A percentile compares a stretch with the other conserved stretches of the same genome.
phyloP scores from a whole-genome alignment of 2,329 filamentous ascomycete species.

The Paraconiothyrium brasiliense region DNA sequence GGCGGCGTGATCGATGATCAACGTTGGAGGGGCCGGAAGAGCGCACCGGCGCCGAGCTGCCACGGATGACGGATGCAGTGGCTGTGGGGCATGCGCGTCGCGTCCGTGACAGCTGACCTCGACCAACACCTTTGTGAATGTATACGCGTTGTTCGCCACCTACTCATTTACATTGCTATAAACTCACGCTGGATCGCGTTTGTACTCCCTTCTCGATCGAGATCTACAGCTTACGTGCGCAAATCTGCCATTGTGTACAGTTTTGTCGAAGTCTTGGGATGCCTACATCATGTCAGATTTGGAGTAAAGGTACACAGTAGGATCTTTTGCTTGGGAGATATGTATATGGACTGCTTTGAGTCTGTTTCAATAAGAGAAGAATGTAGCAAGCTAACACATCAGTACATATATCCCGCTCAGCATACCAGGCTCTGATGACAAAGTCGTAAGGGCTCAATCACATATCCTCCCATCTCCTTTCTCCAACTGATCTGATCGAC shows the following conservation, averaged over 20 bases:
- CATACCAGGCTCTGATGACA: too few species aligned
- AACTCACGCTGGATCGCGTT: neutral
- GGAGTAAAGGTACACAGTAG: too few species aligned
- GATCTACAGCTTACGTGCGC: neutral
- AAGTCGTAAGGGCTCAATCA: too few species aligned
- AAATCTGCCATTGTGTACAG: neutral
- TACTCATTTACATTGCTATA: neutral
- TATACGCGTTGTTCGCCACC: neutral
- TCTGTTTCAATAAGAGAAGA: too few species aligned
- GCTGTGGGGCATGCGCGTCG: constrained; percentile 6
- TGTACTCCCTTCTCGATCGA: neutral
- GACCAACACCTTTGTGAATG: neutral
- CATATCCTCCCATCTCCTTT: too few species aligned
- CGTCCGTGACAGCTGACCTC: neutral
- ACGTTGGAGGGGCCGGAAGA: constrained; percentile 9
- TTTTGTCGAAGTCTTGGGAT: too few species aligned
- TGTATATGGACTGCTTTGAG: too few species aligned
- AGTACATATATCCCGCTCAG: too few species aligned
- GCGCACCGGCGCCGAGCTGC: neutral
- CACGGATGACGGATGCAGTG: constrained; percentile 11
- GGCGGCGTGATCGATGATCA: neutral
- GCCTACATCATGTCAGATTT: too few species aligned
- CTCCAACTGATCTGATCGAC: too few species aligned
- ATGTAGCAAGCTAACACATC: too few species aligned
- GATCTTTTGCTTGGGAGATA: too few species aligned